Conservation (phyloP, 108 stramenopile genomes). For the Cyclotella sp. region DNA sequence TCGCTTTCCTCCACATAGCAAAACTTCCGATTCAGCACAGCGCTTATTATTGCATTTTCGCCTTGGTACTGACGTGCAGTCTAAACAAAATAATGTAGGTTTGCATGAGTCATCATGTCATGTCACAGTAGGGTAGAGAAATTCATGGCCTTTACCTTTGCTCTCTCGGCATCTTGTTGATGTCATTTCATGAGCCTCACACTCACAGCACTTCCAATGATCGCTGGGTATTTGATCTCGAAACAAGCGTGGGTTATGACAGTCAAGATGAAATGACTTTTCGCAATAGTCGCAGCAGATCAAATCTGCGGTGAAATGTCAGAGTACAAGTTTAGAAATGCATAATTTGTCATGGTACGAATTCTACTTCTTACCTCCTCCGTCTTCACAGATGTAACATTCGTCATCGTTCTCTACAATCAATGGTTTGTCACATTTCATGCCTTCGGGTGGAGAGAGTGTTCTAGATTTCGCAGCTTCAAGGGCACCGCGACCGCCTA, state of each 20-base stretch:
- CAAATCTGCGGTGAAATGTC: background rate
- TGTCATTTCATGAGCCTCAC: background rate
- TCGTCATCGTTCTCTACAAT: constrained; percentile 4
- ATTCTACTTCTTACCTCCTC: constrained; percentile 4
- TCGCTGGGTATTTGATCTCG: background rate
- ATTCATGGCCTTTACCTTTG: background rate
- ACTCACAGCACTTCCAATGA: constrained; percentile 14
- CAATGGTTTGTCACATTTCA: background rate
- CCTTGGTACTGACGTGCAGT: no score
- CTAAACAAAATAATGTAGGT: no score
- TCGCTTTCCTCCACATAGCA: no score
- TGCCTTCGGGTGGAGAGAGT: background rate
- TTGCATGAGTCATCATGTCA: no score
- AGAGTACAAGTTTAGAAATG: background rate
- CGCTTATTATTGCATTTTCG: no score
- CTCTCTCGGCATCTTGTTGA: background rate
- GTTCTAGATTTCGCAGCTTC: background rate
- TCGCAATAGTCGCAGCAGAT: constrained; percentile 4
- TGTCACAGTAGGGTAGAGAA: background rate
- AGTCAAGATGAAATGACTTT: constrained; percentile 6
- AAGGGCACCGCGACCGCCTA: background rate
- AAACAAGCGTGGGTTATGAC: constrained; percentile 5
- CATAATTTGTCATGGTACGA: background rate
- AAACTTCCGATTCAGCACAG: no score
- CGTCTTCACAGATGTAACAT: constrained; percentile 4